phyloP scores from a whole-genome alignment of 108 stramenopile genomes.

The Cylindrotheca fusiformis region DNA sequence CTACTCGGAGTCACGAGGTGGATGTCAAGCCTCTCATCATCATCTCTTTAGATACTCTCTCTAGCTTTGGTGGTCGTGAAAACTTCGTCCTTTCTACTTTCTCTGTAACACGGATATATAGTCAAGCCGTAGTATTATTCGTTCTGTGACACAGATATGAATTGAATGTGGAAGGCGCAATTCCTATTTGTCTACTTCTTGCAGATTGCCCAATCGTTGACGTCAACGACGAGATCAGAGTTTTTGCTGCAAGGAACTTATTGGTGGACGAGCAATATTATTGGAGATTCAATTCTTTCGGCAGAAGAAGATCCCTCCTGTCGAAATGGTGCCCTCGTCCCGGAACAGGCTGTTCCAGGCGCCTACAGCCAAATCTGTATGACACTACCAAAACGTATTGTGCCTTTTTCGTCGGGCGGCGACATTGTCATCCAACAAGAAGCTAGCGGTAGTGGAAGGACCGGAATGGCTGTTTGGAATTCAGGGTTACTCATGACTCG shows the following conservation, averaged over 20 bases:
- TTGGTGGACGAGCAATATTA: not conserved
- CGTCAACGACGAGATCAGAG: not conserved
- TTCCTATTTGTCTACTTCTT: too few species aligned
- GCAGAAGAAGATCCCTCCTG: conserved; percentile 2
- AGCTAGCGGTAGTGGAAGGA: conserved; percentile 31
- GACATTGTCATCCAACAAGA: conserved; percentile 27
- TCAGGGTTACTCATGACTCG: conserved; percentile 58
- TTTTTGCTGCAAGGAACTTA: not conserved
- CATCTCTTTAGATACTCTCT: too few species aligned
- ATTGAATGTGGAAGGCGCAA: too few species aligned
- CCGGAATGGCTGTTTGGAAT: conserved; percentile 72
- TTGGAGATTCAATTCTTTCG: not conserved
- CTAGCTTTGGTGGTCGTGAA: too few species aligned
- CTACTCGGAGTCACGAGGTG: too few species aligned
- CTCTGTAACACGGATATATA: too few species aligned
- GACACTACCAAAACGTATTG: conserved; percentile 33
- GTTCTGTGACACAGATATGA: too few species aligned
- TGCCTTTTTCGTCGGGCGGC: conserved; percentile 18
- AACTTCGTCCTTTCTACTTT: too few species aligned
- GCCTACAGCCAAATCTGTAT: conserved; percentile 70
- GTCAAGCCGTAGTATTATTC: too few species aligned
- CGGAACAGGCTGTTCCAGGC: conserved; percentile 60
- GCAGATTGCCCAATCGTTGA: too few species aligned
- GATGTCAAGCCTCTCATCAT: too few species aligned
- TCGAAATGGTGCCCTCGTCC: conserved; percentile 28